A percentile compares a stretch with the other conserved stretches of the same genome.
Evolutionary conservation across 805 yeast genomes (phyloP).

Genomic region (Jamesozyma spencerorum): DNA sequence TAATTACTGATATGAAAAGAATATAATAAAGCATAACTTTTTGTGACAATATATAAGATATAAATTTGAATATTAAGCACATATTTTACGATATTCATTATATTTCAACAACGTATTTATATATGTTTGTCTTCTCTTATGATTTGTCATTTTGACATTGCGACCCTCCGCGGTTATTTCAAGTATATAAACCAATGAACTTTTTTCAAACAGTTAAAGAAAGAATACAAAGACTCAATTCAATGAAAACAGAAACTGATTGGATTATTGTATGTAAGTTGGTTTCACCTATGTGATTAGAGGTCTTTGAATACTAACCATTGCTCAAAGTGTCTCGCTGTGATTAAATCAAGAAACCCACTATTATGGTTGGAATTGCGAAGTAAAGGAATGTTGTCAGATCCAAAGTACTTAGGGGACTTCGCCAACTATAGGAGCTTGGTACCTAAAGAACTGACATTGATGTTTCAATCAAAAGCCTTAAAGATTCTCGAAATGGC

Average conservation of each 20-base stretch:
- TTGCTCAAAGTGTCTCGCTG: slow-evolving; percentile 16
- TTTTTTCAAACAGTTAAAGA: no score
- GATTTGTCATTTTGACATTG: no score
- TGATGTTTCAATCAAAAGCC: not conserved
- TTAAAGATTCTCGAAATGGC: not conserved
- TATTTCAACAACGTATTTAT: no score
- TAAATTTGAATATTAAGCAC: no score
- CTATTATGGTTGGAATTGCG: slow-evolving; percentile 6
- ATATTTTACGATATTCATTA: no score
- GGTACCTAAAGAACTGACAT: not conserved
- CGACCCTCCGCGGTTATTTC: no score
- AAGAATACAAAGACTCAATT: not conserved
- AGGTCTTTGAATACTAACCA: not conserved
- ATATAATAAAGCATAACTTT: no score
- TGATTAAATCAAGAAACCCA: slow-evolving; percentile 18
- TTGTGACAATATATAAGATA: no score
- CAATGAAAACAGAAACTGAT: not conserved
- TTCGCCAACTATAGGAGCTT: not conserved
- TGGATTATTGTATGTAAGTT: slow-evolving; percentile 8
- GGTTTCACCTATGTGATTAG: no score
- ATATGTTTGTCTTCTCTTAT: no score
- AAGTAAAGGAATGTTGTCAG: no score
- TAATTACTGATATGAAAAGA: not conserved
- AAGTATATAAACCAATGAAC: no score
- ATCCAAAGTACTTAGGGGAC: not conserved